Base-by-base conservation (phyloP, 2,329 filamentous ascomycete species). In the Aspergillus ibericus region DNA sequence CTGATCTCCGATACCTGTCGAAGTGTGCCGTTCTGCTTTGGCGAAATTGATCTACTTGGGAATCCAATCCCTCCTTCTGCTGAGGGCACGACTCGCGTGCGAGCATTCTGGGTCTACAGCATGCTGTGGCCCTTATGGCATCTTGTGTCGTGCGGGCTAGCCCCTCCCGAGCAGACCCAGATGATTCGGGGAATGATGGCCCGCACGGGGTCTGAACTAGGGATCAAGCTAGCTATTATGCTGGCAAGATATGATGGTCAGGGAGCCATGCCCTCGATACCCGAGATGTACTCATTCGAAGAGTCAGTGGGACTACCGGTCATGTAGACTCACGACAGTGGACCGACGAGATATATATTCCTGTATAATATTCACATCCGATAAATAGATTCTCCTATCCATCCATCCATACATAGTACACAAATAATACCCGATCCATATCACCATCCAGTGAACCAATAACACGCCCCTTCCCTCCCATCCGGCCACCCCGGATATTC, bases 91-190 rank as follows among this genome's bases (percentile, higher is more conserved):
- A 60, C 61, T 29, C 61, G 62, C 10, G 59, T 75, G 13, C 72
- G 72, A 16, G 72, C 72, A 1, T 69, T 69, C 1, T 69, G 74
- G 22, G 71, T 62, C 0, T 73, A 74, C 27, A 68, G 64, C 16
- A 61, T 75, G 54, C 62, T 75, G 2, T 76, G 74, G 74, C 74
- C 74, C 2, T 59, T 75, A n/a, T 76, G 74, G 74, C 73, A 73
- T 46, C 66, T 73, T 8, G 48, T 71, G 4, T 68, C 72, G 4
- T 72, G 65, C 32, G 72, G 72, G 0, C 61, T 75, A 50, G 72
- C 74, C 4, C 74, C 69, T 0, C 65, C 68, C 1, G 61, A 58
- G 1, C 74, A 76, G 58, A 58, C 54, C 5, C 56, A 68, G 4
- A 69, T 71, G 53, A 70, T 75, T 15, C 64, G 68, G 5, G 55